Conservation (phyloP, 2,329 filamentous ascomycete genomes). For the Aureobasidium subglaciale region DNA sequence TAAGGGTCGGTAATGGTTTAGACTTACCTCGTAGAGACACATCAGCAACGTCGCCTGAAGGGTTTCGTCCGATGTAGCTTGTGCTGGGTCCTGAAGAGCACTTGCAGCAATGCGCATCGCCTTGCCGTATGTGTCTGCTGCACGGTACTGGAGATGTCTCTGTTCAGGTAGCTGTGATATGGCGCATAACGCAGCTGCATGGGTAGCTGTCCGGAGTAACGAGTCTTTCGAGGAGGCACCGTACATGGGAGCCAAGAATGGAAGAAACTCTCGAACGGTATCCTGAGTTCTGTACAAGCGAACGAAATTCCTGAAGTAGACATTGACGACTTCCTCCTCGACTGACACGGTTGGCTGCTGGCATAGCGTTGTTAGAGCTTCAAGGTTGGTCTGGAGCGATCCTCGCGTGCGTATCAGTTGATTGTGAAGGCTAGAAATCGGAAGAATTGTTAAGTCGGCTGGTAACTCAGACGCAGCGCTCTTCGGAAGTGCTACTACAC, state of each 20-base stretch:
- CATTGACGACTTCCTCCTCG: slow-evolving; percentile 11
- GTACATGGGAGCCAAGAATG: slow-evolving; percentile 10
- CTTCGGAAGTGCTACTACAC: background rate
- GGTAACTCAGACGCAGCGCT: background rate
- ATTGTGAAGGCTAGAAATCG: background rate
- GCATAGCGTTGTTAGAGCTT: slow-evolving; percentile 48
- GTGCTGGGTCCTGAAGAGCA: slow-evolving; percentile 46
- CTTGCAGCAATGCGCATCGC: slow-evolving; percentile 32
- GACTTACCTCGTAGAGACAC: slow-evolving; percentile 51
- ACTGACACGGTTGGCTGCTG: background rate
- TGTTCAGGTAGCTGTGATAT: slow-evolving; percentile 11
- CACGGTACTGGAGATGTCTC: background rate
- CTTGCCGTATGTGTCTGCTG: slow-evolving; percentile 5
- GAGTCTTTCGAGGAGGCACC: background rate
- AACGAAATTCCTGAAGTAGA: slow-evolving; percentile 13
- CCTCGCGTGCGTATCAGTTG: background rate
- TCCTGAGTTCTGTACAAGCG: background rate
- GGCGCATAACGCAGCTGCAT: slow-evolving; percentile 12
- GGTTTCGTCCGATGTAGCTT: slow-evolving; percentile 49
- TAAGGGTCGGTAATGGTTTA: fast-evolving
- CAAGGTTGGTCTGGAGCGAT: background rate
- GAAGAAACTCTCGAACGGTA: slow-evolving; percentile 8
- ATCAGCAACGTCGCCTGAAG: slow-evolving; percentile 54
- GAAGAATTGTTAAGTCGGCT: too few relatives aligned
- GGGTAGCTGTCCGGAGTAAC: slow-evolving; percentile 3